Evolutionary conservation across 202 grass and related monocot genomes (phyloP).

Genomic region (Carex sylvatica): DNA sequence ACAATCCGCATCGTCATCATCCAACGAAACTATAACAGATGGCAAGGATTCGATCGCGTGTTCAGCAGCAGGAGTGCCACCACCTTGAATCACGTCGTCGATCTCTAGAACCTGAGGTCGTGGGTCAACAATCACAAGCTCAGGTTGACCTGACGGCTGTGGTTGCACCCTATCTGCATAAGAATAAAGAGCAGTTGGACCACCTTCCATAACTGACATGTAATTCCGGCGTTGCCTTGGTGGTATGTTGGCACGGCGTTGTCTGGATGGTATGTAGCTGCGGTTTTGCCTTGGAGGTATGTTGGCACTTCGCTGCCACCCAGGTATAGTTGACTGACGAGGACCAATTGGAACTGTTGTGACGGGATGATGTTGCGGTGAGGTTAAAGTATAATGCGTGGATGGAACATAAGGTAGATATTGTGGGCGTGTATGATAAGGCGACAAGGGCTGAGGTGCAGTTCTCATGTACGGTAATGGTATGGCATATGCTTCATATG

Average conservation of each 20-base stretch:
- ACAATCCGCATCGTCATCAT: constrained; percentile 9
- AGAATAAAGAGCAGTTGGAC: neutral
- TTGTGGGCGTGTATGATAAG: too few relatives aligned
- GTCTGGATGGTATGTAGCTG: neutral
- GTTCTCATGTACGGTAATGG: too few relatives aligned
- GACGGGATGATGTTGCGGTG: neutral
- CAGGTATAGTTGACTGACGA: neutral
- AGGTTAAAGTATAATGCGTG: too few relatives aligned
- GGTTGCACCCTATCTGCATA: neutral
- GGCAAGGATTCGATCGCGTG: constrained; percentile 55
- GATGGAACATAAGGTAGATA: too few relatives aligned
- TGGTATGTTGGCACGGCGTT: neutral
- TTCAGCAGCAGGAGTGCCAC: constrained; percentile 33
- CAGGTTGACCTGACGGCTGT: neutral
- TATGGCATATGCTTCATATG: too few relatives aligned
- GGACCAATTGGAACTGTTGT: neutral
- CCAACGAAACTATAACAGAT: constrained; percentile 31
- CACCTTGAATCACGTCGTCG: neutral
- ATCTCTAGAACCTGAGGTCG: neutral
- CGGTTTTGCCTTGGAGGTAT: neutral
- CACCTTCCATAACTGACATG: neutral
- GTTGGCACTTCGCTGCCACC: neutral
- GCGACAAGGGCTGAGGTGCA: too few relatives aligned
- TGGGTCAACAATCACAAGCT: neutral
- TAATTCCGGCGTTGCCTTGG: neutral